Percentiles rank a stretch among this genome's conserved stretches.
These are phyloP conservation scores for Pueraria montana DNA, from an alignment of 306 rosid species.

Conservation along the genomic window DNA sequence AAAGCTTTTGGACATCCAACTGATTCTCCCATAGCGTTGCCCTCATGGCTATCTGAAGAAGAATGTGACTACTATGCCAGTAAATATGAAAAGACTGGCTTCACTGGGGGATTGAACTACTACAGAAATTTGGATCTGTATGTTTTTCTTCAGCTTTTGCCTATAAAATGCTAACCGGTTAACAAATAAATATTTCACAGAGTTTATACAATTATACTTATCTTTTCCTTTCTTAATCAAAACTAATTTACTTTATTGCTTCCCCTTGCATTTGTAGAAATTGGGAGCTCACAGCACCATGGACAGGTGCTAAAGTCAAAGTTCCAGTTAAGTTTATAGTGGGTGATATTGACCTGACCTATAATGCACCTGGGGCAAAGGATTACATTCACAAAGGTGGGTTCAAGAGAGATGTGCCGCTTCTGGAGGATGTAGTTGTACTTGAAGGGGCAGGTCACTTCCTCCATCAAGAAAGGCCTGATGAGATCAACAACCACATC, in stretches of 20 bases:
- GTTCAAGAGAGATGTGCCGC: conserved; percentile 70
- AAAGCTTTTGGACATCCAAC: conserved; percentile 57
- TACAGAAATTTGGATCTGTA: conserved; percentile 78
- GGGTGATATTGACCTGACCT: conserved; percentile 81
- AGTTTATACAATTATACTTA: neutral
- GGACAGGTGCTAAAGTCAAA: conserved; percentile 68
- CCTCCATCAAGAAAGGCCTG: conserved; percentile 68
- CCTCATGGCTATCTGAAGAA: conserved; percentile 77
- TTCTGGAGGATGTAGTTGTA: conserved; percentile 72
- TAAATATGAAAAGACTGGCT: conserved; percentile 72
- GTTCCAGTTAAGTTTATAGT: conserved; percentile 83
- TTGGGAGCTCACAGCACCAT: conserved; percentile 86
- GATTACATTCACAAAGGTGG: conserved; percentile 88
- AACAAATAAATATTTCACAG: neutral
- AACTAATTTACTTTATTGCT: neutral
- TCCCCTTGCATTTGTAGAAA: conserved; percentile 57
- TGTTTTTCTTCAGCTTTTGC: conserved; percentile 28
- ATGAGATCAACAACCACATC: conserved; percentile 72
- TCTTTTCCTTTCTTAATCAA: neutral
- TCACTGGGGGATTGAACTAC: conserved; percentile 76
- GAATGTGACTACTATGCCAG: conserved; percentile 67
- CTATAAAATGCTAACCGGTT: neutral
- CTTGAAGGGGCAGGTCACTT: conserved; percentile 86
- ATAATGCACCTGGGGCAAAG: conserved; percentile 61
- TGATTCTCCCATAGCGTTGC: conserved; percentile 64